A percentile compares a stretch with the other conserved stretches of the same genome.
These are phyloP conservation scores for Globisporangium cystogenes DNA, from an alignment of 352 stramenopile species.

Conservation along the genomic window DNA sequence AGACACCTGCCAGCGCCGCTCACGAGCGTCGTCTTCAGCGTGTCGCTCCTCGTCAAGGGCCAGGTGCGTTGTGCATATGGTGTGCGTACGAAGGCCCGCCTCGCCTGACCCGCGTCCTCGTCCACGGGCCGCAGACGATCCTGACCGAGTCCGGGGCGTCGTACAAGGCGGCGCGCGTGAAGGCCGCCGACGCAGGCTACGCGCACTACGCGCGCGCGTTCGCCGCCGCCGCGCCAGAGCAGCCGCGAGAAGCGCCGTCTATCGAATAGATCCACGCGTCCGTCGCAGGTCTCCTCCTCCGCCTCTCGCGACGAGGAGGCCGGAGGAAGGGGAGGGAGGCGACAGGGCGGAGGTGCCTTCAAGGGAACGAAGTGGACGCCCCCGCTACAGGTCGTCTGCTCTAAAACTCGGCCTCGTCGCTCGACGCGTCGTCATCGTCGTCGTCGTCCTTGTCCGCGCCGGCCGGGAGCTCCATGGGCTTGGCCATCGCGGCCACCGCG, in stretches of 20 bases:
- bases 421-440: conserved; percentile 66
- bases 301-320: no score
- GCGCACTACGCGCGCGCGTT: conserved; percentile 37
- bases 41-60: conserved; percentile 61
- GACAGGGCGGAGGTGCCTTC: no score
- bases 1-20: conserved; percentile 52
- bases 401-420: conserved; percentile 85
- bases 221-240: not conserved
- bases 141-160: conserved; percentile 39
- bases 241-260: not conserved
- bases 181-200: conserved; percentile 46
- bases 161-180: conserved; percentile 54
- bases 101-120: no score
- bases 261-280: not conserved
- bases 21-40: conserved; percentile 36
- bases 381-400: not conserved
- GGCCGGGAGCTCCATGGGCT: conserved; percentile 52
- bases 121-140: conserved; percentile 18
- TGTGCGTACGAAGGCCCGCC: not conserved
- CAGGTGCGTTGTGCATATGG: conserved; percentile 27
- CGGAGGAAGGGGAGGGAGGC: no score
- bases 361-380: no score
- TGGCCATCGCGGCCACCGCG: conserved; percentile 61
- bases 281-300: not conserved
- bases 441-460: conserved; percentile 13